Evolutionary conservation across 352 stramenopile genomes (phyloP), one percentile per base, ranked within the genome.

Genomic region (Pythium apleroticum): DNA sequence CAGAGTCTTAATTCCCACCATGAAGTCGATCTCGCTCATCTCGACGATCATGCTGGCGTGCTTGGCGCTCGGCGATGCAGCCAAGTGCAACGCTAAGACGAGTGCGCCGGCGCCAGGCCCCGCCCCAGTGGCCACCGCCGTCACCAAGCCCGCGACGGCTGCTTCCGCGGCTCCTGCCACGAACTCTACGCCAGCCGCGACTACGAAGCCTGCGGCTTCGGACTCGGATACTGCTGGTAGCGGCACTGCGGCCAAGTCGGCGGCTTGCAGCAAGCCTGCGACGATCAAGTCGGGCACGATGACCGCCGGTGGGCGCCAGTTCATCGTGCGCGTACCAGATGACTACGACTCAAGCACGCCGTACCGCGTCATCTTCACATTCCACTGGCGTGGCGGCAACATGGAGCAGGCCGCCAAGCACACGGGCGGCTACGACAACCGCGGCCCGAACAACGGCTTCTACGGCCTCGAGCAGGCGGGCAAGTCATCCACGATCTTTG

Each of bases 381-480:
- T 74, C 65, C 72, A 76, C 39, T 78, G 68, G 72, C 71, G 41
- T 46, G 68, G 72, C 22, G 69, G 57, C 37, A 67, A 41, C 22
- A 72, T 72, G 55, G 63, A 60, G n/a, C 63, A 74, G 52, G 65
- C 65, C 30, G 55, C 33, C 61, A 75, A 71, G 58, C 66, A 74
- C 72, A 71, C 68, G 41, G 71, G 65, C 41, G 68, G 69, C 61
- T 72, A 73, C 65, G 52, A 59, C 33, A 59, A 59, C 52, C 19
- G 22, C 17, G 52, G 52, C 33, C 52, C 52, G 10, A 41, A 41
- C 52, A 59, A 59, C 54, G 61, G 61, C 30, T 67, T 25, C 28
- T 76, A 78, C 52, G 68, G 72, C 12, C 68, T 78, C 19, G 39
- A 69, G 50, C 53, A 35, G 8, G 33, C 63, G 10, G 65, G 60